Evolutionary conservation across 2,329 filamentous ascomycete species (phyloP), one percentile per base, ranked within the genome.

Genomic region (Arthrobotrys iridis): DNA sequence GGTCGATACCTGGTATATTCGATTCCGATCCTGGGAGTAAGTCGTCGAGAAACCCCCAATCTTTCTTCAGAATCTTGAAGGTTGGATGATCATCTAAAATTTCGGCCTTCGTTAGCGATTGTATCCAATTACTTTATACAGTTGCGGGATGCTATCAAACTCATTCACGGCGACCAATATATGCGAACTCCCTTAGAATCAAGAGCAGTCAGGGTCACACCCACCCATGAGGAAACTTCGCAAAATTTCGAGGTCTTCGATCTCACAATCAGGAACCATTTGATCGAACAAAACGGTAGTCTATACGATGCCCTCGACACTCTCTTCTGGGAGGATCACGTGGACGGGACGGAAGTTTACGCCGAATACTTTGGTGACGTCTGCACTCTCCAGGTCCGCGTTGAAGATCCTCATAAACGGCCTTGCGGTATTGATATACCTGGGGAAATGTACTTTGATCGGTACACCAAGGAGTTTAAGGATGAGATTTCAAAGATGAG

Each of bases 241-340:
- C 71, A 77, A 26, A 67, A 67, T 28, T 76, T 79, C 43, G 74
- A 77, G n/a, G 62, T 78, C 11, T 57, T 55, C 22, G 75, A 64
- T 22, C 66, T 70, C n/a, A 60, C 45, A 1, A 41, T 72, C 22
- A 64, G 26, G 20, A 50, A 35, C 48, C 60, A 45, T n/a, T 30
- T 64, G 37, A 22, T 75, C 2, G 57, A 68, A 1, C 63, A 64
- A 22, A 77, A 76, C 26, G 70, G 73, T 33, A 66, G 15, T n/a
- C 48, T 79, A 26, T 79, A 79, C 60, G 74, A 78, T 70, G 77
- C 77, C 10, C 60, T 79, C 5, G 79, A 79, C 33, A 64, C 50
- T 15, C 24, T 78, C 28, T 70, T 79, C 43, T 79, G 77, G 77
- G 71, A 50, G 4, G 71, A 75, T 5, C 11, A 15, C 13, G 13